Evolutionary conservation across 768 basidiomycete species (phyloP), one percentile per base, ranked within the genome.

Genomic region (Amylocystis lapponica): DNA sequence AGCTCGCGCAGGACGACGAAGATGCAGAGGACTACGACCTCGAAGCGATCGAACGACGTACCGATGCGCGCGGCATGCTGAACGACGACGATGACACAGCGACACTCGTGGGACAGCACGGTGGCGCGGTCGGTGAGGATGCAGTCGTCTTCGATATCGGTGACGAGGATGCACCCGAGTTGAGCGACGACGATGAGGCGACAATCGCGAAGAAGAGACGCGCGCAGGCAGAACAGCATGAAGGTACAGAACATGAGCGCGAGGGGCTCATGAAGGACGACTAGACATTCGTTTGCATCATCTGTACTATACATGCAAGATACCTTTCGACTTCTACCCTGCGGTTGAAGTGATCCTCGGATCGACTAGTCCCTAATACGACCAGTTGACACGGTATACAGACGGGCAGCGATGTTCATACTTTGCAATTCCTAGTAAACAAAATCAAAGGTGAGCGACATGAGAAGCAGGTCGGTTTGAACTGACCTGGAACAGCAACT

Each of bases 11-110:
- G 66, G 86, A 93, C 55, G 91, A 94, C 57, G 83, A 86, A 54
- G 93, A 94, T 51, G 94, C 90, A 0, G 89, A 96, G 58, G 86
- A 93, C 58, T 94, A 91, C 55, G 91, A 93, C 56, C 70, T 90
- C 21, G 91, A 92, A 53, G 70, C 84, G 12, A 68, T 93, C 41
- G 76, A 81, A 52, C 66, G 56, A 39, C 79, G 82, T 26, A 70
- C 71, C 2, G 61, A 67, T 25, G 62, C 64, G 12, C 68, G 72
- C 23, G 54, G 50, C 26, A 42, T 39, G 5, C 39, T 75, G 22
- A 81, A 83, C 3, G 76, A 79, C 38, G 79, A 82, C 39, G 83
- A 82, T 47, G 83, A 86, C 47, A 75, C 81, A 12, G 78, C 78
- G 1, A 88, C 85, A 4, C 74, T 88, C 7, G 86, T 86, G 27